Evolutionary conservation across 176 grass and related monocot species (phyloP).

Genomic region (Cocos nucifera): DNA sequence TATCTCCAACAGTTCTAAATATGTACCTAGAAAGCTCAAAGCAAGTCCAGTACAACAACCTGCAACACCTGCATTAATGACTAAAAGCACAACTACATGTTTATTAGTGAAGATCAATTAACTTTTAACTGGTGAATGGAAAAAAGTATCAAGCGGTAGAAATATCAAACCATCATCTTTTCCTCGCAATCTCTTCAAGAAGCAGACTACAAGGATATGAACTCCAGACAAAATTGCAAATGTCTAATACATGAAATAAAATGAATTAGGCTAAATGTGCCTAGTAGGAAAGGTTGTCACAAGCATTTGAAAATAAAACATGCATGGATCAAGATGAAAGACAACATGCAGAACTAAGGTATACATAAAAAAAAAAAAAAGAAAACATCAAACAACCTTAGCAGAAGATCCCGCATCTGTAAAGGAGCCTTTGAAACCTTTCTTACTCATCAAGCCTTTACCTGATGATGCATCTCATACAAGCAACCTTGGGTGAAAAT

Average conservation of each 20-base stretch:
- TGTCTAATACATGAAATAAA: constrained; percentile 40
- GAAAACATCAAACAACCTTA: constrained; percentile 38
- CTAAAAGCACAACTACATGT: neutral
- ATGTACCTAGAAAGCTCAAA: constrained; percentile 14
- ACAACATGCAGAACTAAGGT: neutral
- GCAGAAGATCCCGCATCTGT: too few species aligned
- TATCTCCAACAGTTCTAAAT: too few species aligned
- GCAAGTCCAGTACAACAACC: constrained; percentile 18
- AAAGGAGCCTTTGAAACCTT: too few species aligned
- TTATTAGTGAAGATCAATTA: too few species aligned
- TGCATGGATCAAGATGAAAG: neutral
- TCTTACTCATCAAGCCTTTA: too few species aligned
- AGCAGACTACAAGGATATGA: constrained; percentile 78
- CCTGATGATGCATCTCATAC: too few species aligned
- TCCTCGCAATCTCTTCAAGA: constrained; percentile 70
- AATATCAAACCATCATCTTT: constrained; percentile 77
- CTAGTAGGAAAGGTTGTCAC: neutral
- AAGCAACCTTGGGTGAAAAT: too few species aligned
- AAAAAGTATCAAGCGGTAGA: neutral
- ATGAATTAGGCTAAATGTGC: too few species aligned
- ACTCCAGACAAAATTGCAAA: constrained; percentile 90
- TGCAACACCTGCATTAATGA: constrained; percentile 16
- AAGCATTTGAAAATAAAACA: neutral
- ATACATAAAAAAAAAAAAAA: neutral
- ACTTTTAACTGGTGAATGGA: too few species aligned